Evolutionary conservation across 2,329 filamentous ascomycete genomes (phyloP).

Genomic region (Endocalyx cinctus): DNA sequence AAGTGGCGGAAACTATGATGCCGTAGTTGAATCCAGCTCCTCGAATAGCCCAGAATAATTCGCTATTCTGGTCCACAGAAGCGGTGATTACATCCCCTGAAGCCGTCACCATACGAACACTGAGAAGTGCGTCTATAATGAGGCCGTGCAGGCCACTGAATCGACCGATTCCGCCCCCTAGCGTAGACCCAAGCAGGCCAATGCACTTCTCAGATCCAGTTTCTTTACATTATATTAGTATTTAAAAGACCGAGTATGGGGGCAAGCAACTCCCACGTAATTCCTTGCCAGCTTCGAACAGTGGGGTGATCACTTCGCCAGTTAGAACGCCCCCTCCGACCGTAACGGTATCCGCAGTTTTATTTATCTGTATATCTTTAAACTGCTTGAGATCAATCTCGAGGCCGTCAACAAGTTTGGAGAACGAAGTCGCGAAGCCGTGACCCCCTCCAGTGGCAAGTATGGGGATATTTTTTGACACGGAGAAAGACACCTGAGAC

Average conservation of each 20-base stretch:
- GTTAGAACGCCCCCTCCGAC: conserved; percentile 56
- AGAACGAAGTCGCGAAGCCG: conserved; percentile 8
- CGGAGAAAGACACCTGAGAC: conserved; percentile 12
- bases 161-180: conserved; percentile 13
- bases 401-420: conserved; percentile 8
- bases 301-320: conserved; percentile 39
- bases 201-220: conserved; percentile 5
- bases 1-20: conserved; percentile 14
- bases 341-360: conserved; percentile 23
- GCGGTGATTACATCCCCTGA: conserved; percentile 7
- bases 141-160: conserved; percentile 12
- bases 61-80: conserved; percentile 7
- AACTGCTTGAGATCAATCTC: conserved; percentile 19
- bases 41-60: conserved; percentile 19
- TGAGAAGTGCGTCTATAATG: conserved; percentile 12
- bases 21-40: conserved; percentile 19
- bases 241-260: too few species aligned
- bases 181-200: conserved; percentile 9
- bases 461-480: conserved; percentile 8
- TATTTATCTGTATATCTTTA: conserved; percentile 19
- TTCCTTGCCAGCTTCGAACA: conserved; percentile 9
- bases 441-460: conserved; percentile 15
- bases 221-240: conserved; percentile 12
- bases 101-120: conserved; percentile 13
- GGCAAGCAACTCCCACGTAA: conserved; percentile 11